phyloP scores from a whole-genome alignment of 1,284 basidiomycete genomes.

The Sparassis latifolia region DNA sequence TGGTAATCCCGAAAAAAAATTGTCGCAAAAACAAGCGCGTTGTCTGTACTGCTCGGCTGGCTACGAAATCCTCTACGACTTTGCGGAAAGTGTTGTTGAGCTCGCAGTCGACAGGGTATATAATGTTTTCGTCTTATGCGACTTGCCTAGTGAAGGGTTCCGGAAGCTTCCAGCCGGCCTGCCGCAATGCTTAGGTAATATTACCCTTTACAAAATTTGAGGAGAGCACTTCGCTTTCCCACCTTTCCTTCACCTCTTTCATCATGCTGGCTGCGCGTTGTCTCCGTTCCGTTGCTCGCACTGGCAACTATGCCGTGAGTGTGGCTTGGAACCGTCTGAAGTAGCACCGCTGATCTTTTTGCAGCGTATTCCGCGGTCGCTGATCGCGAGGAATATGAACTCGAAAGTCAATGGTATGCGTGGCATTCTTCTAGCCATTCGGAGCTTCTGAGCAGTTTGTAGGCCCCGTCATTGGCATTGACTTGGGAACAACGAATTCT shows the following conservation, averaged over 20 bases:
- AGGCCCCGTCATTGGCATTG: constrained; percentile 82
- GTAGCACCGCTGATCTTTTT: background rate
- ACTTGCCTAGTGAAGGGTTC: background rate
- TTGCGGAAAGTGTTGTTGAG: too few relatives aligned
- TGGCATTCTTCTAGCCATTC: background rate
- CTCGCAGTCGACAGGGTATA: too few relatives aligned
- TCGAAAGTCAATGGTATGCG: constrained; percentile 68
- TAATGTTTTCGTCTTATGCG: too few relatives aligned
- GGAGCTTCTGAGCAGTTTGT: background rate
- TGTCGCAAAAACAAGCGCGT: too few relatives aligned
- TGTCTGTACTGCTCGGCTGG: too few relatives aligned
- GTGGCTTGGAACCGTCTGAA: background rate
- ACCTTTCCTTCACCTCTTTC: constrained; percentile 34
- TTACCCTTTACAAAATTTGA: constrained; percentile 19
- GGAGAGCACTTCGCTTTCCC: constrained; percentile 19
- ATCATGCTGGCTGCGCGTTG: constrained; percentile 64
- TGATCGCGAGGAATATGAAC: constrained; percentile 78
- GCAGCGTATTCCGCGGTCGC: constrained; percentile 60
- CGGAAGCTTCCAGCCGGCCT: constrained; percentile 17
- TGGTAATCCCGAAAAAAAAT: too few relatives aligned
- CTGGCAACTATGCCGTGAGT: constrained; percentile 62
- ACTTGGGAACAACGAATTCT: constrained; percentile 86
- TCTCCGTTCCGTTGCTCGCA: constrained; percentile 49
- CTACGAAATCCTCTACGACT: too few relatives aligned
- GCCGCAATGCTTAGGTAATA: constrained; percentile 16